Percentiles rank a stretch among this genome's conserved stretches.
Conservation (phyloP, 768 basidiomycete genomes). For the Gloeopeniophorella convolvens region DNA sequence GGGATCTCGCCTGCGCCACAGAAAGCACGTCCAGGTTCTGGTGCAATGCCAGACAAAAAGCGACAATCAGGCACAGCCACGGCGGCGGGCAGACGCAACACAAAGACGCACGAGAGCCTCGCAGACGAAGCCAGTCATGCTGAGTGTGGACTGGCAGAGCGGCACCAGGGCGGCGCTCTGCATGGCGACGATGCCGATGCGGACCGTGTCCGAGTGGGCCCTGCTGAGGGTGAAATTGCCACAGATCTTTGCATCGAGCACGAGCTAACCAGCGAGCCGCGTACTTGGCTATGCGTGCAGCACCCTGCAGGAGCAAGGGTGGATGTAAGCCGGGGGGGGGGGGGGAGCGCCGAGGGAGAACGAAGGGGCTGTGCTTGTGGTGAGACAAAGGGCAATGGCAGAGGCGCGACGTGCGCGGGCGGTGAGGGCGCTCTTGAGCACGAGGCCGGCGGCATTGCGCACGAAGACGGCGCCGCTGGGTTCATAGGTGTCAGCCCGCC, state of each 20-base stretch:
- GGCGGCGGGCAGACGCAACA: not conserved
- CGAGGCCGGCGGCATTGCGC: constrained; percentile 93
- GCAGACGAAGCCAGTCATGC: constrained; percentile 96
- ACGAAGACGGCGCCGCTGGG: constrained; percentile 65
- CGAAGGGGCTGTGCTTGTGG: not conserved
- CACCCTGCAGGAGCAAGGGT: constrained; percentile 46
- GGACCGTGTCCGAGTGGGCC: constrained; percentile 61
- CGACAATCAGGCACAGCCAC: constrained; percentile 17
- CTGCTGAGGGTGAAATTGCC: constrained; percentile 73
- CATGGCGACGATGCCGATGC: constrained; percentile 82
- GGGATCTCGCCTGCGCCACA: constrained; percentile 91
- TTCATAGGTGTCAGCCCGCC: no score
- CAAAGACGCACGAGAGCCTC: constrained; percentile 78
- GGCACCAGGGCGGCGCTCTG: constrained; percentile 87
- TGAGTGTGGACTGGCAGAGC: constrained; percentile 80
- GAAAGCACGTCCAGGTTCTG: constrained; percentile 92
- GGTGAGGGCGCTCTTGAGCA: constrained; percentile 90
- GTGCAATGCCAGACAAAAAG: no score
- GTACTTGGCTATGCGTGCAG: constrained; percentile 68
- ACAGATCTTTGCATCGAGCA: constrained; percentile 59
- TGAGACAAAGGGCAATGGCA: constrained; percentile 14
- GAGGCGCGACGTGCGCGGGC: constrained; percentile 61
- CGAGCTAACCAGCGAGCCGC: constrained; percentile 78
- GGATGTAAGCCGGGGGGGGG: not conserved
- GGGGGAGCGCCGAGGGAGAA: not conserved